A percentile compares a stretch with the other conserved stretches of the same genome.
Evolutionary conservation across 192 early-diverging fungal genomes (phyloP).

Genomic region (Phlyctochytrium planicorne): DNA sequence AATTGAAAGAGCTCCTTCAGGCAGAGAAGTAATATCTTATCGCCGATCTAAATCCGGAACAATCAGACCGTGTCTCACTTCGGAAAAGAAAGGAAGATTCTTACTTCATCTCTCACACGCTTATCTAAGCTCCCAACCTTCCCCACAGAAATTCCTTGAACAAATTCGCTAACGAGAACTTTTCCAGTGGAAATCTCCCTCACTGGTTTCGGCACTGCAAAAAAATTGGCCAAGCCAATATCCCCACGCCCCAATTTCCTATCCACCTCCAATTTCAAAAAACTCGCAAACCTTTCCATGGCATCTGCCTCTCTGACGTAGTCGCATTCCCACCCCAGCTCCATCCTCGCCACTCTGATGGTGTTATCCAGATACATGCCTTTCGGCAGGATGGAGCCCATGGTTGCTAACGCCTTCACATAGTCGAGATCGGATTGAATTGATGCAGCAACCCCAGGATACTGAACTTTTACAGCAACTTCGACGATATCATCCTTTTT

Average conservation of each 20-base stretch:
- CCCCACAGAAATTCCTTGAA: conserved; percentile 72
- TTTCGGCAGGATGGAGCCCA: conserved; percentile 82
- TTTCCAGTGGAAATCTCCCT: conserved; percentile 64
- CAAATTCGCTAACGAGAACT: conserved; percentile 79
- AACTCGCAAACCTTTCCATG: conserved; percentile 68
- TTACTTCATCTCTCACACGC: conserved; percentile 53
- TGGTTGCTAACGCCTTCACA: conserved; percentile 71
- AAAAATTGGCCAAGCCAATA: no score
- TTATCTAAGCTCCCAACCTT: conserved; percentile 59
- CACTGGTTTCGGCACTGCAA: no score
- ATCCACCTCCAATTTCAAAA: no score
- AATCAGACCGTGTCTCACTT: background rate
- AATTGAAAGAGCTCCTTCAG: conserved; percentile 89
- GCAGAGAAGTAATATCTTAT: conserved; percentile 75
- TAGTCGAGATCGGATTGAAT: conserved; percentile 90
- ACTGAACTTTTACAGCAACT: conserved; percentile 94
- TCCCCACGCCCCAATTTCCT: no score
- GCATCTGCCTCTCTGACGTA: conserved; percentile 83
- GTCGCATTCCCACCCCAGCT: conserved; percentile 93
- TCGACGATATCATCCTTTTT: conserved; percentile 11
- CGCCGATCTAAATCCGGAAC: conserved; percentile 59
- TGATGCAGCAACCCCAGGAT: conserved; percentile 85
- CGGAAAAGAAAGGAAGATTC: background rate
- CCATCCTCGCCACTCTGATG: conserved; percentile 81
- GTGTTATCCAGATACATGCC: conserved; percentile 98